These are phyloP conservation scores for Anthoceros angustus DNA, from an alignment of 225 moss, liverwort and hornwort genomes.

Conservation along the genomic window DNA sequence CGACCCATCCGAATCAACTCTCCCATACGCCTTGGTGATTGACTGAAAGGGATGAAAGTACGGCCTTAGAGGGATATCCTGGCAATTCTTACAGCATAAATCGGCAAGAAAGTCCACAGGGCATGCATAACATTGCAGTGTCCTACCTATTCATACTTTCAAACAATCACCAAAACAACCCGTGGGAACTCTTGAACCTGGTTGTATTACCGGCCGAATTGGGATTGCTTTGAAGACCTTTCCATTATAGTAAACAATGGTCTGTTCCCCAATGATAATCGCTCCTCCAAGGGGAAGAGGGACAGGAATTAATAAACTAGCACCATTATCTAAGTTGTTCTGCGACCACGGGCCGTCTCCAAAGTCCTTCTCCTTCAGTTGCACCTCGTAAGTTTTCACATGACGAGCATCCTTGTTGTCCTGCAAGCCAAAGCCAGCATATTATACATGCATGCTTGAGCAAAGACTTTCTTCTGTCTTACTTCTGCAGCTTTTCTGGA, in stretches of 20 bases:
- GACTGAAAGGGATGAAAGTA: constrained; percentile 32
- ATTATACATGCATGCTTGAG: too few species aligned
- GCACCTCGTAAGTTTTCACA: constrained; percentile 95
- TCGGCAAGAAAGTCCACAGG: too few species aligned
- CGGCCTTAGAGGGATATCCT: neutral
- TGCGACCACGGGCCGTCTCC: constrained; percentile 98
- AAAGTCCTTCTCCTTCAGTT: constrained; percentile 97
- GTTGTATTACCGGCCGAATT: constrained; percentile 59
- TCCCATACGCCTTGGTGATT: constrained; percentile 94
- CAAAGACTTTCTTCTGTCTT: too few species aligned
- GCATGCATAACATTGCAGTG: too few species aligned
- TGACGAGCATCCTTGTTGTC: constrained; percentile 99
- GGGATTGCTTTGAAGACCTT: constrained; percentile 97
- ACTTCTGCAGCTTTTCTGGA: neutral
- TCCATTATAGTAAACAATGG: constrained; percentile 95
- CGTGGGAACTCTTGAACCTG: too few species aligned
- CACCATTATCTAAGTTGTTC: constrained; percentile 94
- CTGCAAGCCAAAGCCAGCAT: constrained; percentile 21
- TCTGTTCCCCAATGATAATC: constrained; percentile 95
- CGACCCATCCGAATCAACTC: constrained; percentile 87
- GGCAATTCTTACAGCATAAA: too few species aligned
- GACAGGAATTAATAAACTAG: constrained; percentile 80
- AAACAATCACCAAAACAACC: neutral
- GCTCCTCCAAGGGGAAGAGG: constrained; percentile 88
- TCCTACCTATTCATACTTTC: neutral